Conservation (phyloP, 345 rosid species). For the Pistacia vera region DNA sequence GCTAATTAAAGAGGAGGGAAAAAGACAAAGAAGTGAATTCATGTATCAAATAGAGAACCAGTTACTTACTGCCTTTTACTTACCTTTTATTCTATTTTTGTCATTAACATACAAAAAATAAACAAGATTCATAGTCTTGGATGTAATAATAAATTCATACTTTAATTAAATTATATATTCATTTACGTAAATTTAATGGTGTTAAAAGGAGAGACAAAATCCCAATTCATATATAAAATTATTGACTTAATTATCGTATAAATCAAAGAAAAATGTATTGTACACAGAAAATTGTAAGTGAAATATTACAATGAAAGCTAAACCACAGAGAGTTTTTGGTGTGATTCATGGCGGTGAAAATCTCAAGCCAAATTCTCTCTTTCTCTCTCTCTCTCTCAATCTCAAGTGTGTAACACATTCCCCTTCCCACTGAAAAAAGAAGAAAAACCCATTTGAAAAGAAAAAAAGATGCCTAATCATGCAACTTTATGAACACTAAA, state of each 20-base stretch:
- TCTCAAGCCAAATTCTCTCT: background rate
- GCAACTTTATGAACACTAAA: constrained; percentile 27
- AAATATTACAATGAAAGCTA: constrained; percentile 12
- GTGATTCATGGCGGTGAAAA: constrained; percentile 26
- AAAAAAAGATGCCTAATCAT: constrained; percentile 29
- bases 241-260: no score
- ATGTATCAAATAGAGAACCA: constrained; percentile 33
- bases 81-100: constrained; percentile 30
- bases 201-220: no score
- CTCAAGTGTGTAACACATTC: constrained; percentile 24
- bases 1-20: constrained; percentile 13
- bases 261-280: no score
- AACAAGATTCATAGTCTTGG: no score
- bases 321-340: constrained; percentile 15
- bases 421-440: constrained; percentile 15
- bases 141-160: no score
- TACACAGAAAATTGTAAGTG: no score
- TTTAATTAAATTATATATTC: no score
- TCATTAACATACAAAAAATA: background rate
- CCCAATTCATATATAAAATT: no score
- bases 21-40: constrained; percentile 34
- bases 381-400: constrained; percentile 15
- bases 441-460: constrained; percentile 4
- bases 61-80: constrained; percentile 18
- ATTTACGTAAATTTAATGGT: no score